phyloP scores from a whole-genome alignment of 345 rosid genomes.

The Euphorbia tirucalli region DNA sequence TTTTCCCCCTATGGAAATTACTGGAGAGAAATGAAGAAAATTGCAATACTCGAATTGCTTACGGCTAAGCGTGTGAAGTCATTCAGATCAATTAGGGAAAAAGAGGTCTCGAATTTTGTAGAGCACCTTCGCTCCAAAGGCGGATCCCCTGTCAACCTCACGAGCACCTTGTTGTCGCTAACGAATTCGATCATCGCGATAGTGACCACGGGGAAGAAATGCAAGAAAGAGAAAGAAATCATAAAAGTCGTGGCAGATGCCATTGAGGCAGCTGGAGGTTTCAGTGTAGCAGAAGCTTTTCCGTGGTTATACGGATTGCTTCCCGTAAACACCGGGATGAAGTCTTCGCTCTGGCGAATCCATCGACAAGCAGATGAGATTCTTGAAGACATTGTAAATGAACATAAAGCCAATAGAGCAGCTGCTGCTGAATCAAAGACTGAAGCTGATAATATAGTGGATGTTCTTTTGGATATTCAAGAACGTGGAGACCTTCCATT shows the following conservation, averaged over 20 bases:
- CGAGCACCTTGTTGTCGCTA: constrained; percentile 8
- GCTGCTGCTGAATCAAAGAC: background rate
- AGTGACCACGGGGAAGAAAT: constrained; percentile 25
- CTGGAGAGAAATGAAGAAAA: constrained; percentile 1
- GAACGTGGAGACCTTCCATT: constrained; percentile 11
- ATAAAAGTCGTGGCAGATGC: constrained; percentile 2
- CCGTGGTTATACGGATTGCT: constrained; percentile 8
- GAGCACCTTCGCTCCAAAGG: constrained; percentile 1
- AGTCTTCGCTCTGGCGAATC: background rate
- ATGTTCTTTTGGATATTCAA: constrained; percentile 37
- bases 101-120: constrained; percentile 18
- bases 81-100: constrained; percentile 13
- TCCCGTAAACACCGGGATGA: background rate
- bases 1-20: background rate
- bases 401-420: constrained; percentile 1
- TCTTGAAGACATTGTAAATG: constrained; percentile 1
- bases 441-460: constrained; percentile 16
- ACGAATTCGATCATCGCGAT: constrained; percentile 22
- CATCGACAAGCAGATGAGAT: constrained; percentile 1
- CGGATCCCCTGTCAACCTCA: constrained; percentile 24
- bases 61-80: constrained; percentile 5
- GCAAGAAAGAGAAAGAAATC: constrained; percentile 23
- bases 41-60: background rate
- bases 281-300: constrained; percentile 8
- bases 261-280: background rate